A percentile compares a stretch with the other conserved stretches of the same genome.
Evolutionary conservation across 345 rosid species (phyloP).

Genomic region (Citropsis articulata): DNA sequence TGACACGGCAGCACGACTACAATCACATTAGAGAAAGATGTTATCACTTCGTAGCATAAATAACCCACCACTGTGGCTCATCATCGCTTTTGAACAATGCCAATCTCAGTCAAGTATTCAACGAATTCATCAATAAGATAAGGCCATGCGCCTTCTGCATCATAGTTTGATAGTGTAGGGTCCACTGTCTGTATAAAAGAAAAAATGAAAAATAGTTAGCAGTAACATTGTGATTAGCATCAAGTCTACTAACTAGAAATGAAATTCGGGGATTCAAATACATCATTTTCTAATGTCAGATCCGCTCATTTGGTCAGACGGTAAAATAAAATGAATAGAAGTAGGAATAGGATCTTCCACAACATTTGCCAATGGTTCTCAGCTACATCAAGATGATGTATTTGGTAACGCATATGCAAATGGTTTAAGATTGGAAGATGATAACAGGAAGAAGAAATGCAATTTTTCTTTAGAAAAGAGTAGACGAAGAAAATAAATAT

Average conservation of each 20-base stretch:
- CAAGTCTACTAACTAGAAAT: background rate
- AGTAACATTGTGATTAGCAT: background rate
- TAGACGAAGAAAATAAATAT: no score
- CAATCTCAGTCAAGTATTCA: slow-evolving; percentile 79
- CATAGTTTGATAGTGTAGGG: slow-evolving; percentile 63
- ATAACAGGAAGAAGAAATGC: background rate
- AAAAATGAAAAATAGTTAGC: background rate
- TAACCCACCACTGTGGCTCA: background rate
- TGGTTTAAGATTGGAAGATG: background rate
- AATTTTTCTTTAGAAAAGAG: background rate
- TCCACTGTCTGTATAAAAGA: slow-evolving; percentile 61
- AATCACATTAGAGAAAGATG: slow-evolving; percentile 13
- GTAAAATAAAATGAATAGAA: background rate
- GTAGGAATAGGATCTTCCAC: background rate
- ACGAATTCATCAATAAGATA: slow-evolving; percentile 95
- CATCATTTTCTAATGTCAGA: background rate
- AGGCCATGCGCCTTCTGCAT: slow-evolving; percentile 98
- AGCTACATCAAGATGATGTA: background rate
- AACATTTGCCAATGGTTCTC: background rate
- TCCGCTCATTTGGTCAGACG: background rate
- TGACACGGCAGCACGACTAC: slow-evolving; percentile 7
- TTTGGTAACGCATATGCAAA: background rate
- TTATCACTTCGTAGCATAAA: background rate
- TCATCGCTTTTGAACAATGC: slow-evolving; percentile 37
- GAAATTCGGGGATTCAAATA: background rate